Base-by-base conservation (phyloP, 139 green algal genomes). In the Pycnococcus provasolii region DNA sequence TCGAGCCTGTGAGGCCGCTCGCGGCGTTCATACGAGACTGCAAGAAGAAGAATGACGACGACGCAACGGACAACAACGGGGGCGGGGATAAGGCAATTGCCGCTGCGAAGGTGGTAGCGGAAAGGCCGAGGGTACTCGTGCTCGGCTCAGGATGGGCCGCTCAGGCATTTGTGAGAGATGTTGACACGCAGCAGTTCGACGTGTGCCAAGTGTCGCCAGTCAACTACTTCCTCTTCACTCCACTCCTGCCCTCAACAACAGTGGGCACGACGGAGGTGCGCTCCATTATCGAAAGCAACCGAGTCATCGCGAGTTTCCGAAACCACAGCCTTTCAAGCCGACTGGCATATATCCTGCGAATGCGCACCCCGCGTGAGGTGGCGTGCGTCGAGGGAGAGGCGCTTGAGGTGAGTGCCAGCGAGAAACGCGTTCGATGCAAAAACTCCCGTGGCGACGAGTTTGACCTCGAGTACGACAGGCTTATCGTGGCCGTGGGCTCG, bases 211-310 rank as follows among this genome's bases (percentile, higher is more conserved):
- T 96, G 4, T 89, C 81, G 6, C 90, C 90, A 0, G 75, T 90
- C n/a, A 96, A 94, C 78, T 96, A 96, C 83, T 96, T 97, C 72
- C 81, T 97, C 26, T 95, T 96, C 83, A 97, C 91, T 9, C 91
- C 91, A 13, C 84, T 97, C 52, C 81, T 97, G 68, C 91, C 91
- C 1, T 86, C 87, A 8, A 86, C 91, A 43, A 84, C 85, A 5
- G 88, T 85, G 2, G 91, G 91, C 1, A 94, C 90, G 2, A 83
- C 93, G 58, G 90, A 96, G 75, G 84, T 94, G 77, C 78, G 91
- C 3, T 93, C 85, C 61, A 95, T 97, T 39, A 88, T 96, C 40
- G 91, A 97, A 80, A 83, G 88, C 0, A 85, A 96, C n/a, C 77
- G 73, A 60, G 26, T 26, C 26, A 26, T 26, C 26, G 50, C 58